These are phyloP conservation scores for Barbarea vulgaris DNA, from an alignment of 345 rosid genomes.

Conservation along the genomic window DNA sequence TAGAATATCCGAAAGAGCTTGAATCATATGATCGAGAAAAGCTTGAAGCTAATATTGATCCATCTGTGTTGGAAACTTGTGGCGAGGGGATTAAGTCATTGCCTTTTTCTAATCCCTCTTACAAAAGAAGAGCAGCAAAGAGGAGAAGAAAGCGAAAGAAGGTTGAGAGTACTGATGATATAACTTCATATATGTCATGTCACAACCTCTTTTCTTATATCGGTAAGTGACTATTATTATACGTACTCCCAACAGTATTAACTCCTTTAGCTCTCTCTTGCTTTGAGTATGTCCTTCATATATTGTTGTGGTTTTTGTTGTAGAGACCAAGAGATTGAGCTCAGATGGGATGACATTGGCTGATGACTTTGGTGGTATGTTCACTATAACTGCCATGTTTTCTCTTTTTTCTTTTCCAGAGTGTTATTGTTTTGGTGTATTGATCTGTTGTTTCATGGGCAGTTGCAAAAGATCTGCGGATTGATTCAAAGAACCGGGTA, in stretches of 20 bases:
- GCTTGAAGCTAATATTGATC: constrained; percentile 44
- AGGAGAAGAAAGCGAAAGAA: constrained; percentile 75
- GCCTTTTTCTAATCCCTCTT: constrained; percentile 63
- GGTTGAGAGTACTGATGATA: constrained; percentile 61
- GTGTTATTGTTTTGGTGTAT: constrained; percentile 27
- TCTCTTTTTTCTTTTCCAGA: constrained; percentile 18
- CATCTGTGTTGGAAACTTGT: constrained; percentile 52
- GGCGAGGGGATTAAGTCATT: constrained; percentile 59
- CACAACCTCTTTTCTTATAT: constrained; percentile 74
- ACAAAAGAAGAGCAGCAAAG: constrained; percentile 59
- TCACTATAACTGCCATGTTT: background rate
- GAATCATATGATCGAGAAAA: constrained; percentile 52
- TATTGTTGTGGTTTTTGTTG: constrained; percentile 21
- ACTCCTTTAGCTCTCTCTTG: background rate
- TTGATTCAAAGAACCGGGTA: constrained; percentile 43
- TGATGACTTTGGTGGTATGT: constrained; percentile 60
- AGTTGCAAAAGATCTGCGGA: constrained; percentile 48
- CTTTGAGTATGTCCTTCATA: constrained; percentile 7
- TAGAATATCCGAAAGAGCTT: constrained; percentile 62
- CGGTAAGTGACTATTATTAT: constrained; percentile 48
- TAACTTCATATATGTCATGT: constrained; percentile 57
- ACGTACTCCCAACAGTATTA: background rate
- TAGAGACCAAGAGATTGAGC: constrained; percentile 72
- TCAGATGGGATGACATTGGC: constrained; percentile 55
- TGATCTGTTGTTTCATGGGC: constrained; percentile 29